Evolutionary conservation across 257 asterid species (phyloP).

Genomic region (Petunia axillaris): DNA sequence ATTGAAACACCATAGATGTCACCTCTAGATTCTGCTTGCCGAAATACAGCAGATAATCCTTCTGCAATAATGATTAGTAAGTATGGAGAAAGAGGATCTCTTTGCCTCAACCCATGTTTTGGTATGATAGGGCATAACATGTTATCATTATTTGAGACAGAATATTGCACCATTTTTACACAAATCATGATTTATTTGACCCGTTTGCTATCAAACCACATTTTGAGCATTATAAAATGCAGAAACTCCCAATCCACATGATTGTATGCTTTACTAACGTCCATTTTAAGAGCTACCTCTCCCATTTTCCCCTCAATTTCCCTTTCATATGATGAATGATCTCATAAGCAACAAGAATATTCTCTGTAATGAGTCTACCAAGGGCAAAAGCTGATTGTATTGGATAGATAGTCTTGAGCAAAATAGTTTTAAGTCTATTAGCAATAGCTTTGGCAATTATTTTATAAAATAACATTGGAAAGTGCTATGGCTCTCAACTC

Average conservation of each 20-base stretch:
- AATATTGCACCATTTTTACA: neutral
- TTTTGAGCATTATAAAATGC: neutral
- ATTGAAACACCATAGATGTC: neutral
- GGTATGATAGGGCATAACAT: neutral
- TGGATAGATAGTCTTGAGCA: neutral
- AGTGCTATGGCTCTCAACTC: too few relatives aligned
- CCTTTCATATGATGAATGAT: neutral
- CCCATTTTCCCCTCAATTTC: neutral
- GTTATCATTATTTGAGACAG: neutral
- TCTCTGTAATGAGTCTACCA: neutral
- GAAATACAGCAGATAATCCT: neutral
- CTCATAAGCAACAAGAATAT: neutral
- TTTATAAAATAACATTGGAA: too few relatives aligned
- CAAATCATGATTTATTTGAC: neutral
- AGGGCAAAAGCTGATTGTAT: neutral
- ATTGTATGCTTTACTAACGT: neutral
- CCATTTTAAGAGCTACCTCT: neutral
- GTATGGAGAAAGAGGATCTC: constrained; percentile 3
- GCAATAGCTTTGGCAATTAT: neutral
- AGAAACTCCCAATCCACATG: neutral
- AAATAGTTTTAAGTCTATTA: neutral
- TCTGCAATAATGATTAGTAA: neutral
- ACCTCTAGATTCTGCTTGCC: neutral
- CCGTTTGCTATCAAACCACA: neutral
- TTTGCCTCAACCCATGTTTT: neutral